Percentiles rank a stretch among this genome's conserved stretches.
Evolutionary conservation across 805 yeast species (phyloP).

Genomic region (Spathaspora sp.): DNA sequence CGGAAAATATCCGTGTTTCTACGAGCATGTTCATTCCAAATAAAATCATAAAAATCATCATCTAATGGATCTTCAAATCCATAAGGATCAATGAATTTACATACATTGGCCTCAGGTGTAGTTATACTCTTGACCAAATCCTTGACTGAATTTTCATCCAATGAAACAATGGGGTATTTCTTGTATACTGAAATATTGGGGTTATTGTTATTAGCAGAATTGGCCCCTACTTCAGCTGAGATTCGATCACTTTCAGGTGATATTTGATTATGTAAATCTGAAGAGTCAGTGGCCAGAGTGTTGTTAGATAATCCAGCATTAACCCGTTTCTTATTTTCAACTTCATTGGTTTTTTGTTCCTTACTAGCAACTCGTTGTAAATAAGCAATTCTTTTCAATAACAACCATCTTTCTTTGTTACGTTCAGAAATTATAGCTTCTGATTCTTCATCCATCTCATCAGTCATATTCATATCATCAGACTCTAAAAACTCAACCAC

Average conservation of each 20-base stretch:
- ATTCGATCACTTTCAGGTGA: conserved; percentile 1
- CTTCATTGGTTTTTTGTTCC: conserved; percentile 36
- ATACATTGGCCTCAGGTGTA: conserved; percentile 35
- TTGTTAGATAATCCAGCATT: conserved; percentile 10
- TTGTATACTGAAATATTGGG: neutral
- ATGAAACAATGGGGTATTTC: conserved; percentile 35
- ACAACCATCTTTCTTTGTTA: conserved; percentile 62
- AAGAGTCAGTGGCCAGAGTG: neutral
- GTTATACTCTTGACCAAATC: conserved; percentile 36
- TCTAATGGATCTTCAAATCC: conserved; percentile 82
- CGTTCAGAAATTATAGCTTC: conserved; percentile 36
- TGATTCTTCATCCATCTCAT: conserved; percentile 34
- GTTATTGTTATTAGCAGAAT: neutral
- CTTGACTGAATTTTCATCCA: conserved; percentile 41
- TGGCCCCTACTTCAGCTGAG: neutral
- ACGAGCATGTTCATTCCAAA: conserved; percentile 80
- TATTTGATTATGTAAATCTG: neutral
- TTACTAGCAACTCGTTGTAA: conserved; percentile 63
- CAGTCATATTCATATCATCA: conserved; percentile 35
- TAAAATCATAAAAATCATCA: conserved; percentile 77
- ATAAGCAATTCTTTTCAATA: conserved; percentile 68
- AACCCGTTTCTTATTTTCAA: conserved; percentile 33
- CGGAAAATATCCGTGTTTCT: conserved; percentile 81
- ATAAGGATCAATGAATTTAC: conserved; percentile 77
- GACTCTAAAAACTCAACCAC: conserved; percentile 53